These are phyloP conservation scores for Funneliformis mosseae DNA, from an alignment of 192 early-diverging fungal species.

Conservation along the genomic window DNA sequence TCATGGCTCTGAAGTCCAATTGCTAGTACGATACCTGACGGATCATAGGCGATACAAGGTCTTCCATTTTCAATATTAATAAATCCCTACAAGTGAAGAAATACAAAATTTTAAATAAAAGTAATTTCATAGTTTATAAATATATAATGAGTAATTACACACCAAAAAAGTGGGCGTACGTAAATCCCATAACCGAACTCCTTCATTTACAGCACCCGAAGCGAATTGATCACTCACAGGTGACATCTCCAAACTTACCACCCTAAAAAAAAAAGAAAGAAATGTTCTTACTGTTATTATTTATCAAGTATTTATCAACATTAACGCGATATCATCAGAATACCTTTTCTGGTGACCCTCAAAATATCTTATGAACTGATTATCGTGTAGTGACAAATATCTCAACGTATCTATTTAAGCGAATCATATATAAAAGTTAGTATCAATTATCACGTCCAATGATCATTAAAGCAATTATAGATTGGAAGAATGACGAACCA, in stretches of 20 bases:
- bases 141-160: constrained; percentile 23
- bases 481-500: not conserved
- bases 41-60: constrained; percentile 75
- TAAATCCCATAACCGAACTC: constrained; percentile 88
- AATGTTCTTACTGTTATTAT: not conserved
- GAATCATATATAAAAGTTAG: not conserved
- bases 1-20: constrained; percentile 48
- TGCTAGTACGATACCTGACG: constrained; percentile 77
- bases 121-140: no score
- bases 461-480: not conserved
- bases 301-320: not conserved
- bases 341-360: constrained; percentile 77
- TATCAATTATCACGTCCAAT: constrained; percentile 7
- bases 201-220: constrained; percentile 79
- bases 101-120: no score
- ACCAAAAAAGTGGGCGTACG: constrained; percentile 61
- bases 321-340: not conserved
- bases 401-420: constrained; percentile 75
- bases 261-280: constrained; percentile 46
- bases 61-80: constrained; percentile 40
- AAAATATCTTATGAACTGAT: constrained; percentile 94
- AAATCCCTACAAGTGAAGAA: constrained; percentile 40
- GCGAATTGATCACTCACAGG: constrained; percentile 79
- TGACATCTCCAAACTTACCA: constrained; percentile 80
- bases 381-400: constrained; percentile 93